phyloP scores from a whole-genome alignment of 495 filamentous ascomycete species.

The Tuber calosporum region DNA sequence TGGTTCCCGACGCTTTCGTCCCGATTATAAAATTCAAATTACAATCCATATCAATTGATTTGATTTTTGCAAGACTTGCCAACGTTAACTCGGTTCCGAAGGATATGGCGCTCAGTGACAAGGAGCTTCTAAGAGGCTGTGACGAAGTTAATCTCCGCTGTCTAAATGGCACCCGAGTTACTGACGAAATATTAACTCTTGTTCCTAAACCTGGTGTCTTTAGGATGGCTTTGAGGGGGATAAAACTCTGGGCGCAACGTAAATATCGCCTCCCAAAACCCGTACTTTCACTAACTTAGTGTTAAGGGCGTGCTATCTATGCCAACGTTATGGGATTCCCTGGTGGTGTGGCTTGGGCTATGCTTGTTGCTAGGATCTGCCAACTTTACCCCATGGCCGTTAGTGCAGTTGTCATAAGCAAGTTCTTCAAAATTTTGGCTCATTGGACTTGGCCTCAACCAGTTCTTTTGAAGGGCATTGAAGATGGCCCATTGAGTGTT shows the following conservation, averaged over 20 bases:
- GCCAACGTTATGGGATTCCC: constrained; percentile 93
- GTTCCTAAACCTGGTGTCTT: constrained; percentile 88
- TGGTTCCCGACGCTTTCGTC: constrained; percentile 81
- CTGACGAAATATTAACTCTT: constrained; percentile 77
- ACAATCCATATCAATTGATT: constrained; percentile 82
- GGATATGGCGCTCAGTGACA: constrained; percentile 69
- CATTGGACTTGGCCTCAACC: constrained; percentile 92
- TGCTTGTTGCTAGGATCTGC: constrained; percentile 90
- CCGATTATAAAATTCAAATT: constrained; percentile 95
- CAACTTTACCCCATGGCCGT: constrained; percentile 94
- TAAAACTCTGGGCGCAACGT: constrained; percentile 95
- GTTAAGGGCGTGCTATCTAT: constrained; percentile 70
- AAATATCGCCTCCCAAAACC: constrained; percentile 27
- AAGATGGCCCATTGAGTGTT: constrained; percentile 70
- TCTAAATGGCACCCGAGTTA: constrained; percentile 87
- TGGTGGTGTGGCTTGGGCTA: constrained; percentile 94
- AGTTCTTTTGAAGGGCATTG: constrained; percentile 79
- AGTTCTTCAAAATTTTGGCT: constrained; percentile 88
- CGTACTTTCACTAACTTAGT: constrained; percentile 4
- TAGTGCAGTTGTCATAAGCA: constrained; percentile 72
- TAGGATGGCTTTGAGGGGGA: constrained; percentile 73
- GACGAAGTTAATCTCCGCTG: constrained; percentile 80
- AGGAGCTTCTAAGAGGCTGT: constrained; percentile 73
- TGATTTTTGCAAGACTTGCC: constrained; percentile 79
- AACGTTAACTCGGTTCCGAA: constrained; percentile 61